Percentiles rank a stretch among this genome's conserved stretches.
These are phyloP conservation scores for Tulasnella sp. DNA, from an alignment of 768 basidiomycete species.

Conservation along the genomic window DNA sequence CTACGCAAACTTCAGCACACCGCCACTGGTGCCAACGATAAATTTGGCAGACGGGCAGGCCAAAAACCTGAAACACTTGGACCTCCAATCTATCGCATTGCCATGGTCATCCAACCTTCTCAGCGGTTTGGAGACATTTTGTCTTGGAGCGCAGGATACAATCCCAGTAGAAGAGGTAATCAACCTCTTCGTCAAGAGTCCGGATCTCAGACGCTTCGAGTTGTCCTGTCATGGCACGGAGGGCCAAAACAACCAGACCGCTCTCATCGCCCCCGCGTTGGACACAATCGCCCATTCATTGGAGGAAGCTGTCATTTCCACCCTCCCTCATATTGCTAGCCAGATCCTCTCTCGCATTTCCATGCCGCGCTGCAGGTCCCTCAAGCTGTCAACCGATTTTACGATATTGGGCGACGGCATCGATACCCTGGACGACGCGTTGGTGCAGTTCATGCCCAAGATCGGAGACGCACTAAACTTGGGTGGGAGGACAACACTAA, in stretches of 20 bases:
- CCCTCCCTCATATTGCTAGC: too few species aligned
- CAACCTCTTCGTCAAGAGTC: not conserved
- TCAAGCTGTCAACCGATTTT: too few species aligned
- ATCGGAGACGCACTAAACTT: too few species aligned
- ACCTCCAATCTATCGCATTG: not conserved
- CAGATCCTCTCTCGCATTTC: too few species aligned
- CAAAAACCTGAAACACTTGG: not conserved
- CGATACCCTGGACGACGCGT: too few species aligned
- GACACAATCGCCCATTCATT: too few species aligned
- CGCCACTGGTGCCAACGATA: not conserved
- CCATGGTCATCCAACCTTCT: not conserved
- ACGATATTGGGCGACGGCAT: too few species aligned
- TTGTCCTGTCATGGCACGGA: not conserved
- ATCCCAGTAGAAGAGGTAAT: not conserved
- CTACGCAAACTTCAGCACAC: not conserved
- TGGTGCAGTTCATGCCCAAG: too few species aligned
- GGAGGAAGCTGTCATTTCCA: too few species aligned
- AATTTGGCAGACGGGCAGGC: not conserved
- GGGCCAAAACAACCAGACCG: not conserved
- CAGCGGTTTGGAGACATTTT: not conserved
- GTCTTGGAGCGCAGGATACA: not conserved
- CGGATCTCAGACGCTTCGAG: not conserved
- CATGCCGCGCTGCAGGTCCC: too few species aligned
- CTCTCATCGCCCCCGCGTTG: not conserved
- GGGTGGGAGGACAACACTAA: too few species aligned